Evolutionary conservation across 2,329 filamentous ascomycete genomes (phyloP).

Genomic region (Achaetomium macrosporum): DNA sequence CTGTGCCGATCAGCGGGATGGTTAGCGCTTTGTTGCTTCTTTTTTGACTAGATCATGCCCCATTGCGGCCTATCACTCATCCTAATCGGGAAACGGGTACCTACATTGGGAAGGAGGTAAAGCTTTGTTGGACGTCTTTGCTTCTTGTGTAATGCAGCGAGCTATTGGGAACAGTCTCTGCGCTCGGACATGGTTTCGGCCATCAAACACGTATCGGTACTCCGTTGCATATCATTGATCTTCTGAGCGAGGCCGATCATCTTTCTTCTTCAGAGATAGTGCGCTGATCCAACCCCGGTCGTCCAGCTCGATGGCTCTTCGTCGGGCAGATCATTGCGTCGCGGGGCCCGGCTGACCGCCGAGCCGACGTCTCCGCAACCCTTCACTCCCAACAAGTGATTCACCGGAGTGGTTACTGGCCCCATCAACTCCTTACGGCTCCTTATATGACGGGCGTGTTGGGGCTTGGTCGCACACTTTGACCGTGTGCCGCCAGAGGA

Average conservation of each 20-base stretch:
- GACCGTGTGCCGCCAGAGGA: not conserved
- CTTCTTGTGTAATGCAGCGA: not conserved
- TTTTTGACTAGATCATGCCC: slow-evolving; percentile 11
- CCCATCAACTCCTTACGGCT: not conserved
- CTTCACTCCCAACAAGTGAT: not conserved
- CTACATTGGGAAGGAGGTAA: slow-evolving; percentile 12
- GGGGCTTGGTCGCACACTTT: not conserved
- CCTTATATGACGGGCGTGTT: slow-evolving; percentile 3
- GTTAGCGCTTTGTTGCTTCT: slow-evolving; percentile 13
- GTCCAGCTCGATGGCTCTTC: not conserved
- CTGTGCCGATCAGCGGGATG: slow-evolving; percentile 16
- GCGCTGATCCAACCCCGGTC: not conserved
- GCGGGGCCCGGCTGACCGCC: slow-evolving; percentile 5
- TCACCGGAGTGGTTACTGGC: not conserved
- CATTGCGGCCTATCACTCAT: not conserved
- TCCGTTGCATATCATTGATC: not conserved
- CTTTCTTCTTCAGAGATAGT: slow-evolving; percentile 4
- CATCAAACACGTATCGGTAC: not conserved
- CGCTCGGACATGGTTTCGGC: not conserved
- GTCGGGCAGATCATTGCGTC: slow-evolving; percentile 10
- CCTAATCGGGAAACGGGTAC: slow-evolving; percentile 9
- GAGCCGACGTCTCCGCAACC: slow-evolving; percentile 8
- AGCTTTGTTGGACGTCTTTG: not conserved
- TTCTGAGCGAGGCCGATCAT: slow-evolving; percentile 4
- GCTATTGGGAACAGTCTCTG: not conserved